Percentiles rank a stretch among this genome's conserved stretches.
Conservation (phyloP, 1,284 basidiomycete genomes). For the Moesziomyces antarcticus region DNA sequence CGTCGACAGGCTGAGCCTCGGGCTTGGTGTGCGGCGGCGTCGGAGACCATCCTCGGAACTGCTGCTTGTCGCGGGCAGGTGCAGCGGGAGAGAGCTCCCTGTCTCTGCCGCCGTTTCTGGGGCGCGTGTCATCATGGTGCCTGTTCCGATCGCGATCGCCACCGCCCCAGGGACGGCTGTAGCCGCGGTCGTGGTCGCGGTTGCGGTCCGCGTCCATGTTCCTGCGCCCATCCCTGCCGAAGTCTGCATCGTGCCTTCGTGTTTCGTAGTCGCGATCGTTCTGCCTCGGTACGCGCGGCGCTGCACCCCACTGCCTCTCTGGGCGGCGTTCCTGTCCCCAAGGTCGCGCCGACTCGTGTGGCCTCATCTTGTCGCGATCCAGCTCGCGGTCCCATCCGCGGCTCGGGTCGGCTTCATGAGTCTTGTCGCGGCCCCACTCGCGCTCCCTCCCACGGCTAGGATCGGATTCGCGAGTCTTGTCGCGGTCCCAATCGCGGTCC, state of each 20-base stretch:
- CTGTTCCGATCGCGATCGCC: neutral
- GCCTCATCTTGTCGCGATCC: neutral
- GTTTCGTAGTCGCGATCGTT: conserved; percentile 3
- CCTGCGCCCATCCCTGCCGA: conserved; percentile 3
- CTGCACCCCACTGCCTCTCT: neutral
- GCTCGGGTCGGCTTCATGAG: too few species aligned
- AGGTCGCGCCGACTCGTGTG: neutral
- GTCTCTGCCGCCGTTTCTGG: conserved; percentile 18
- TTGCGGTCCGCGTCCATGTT: conserved; percentile 2
- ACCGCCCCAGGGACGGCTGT: neutral
- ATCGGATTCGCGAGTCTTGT: neutral
- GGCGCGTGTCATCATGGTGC: neutral
- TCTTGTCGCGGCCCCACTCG: too few species aligned
- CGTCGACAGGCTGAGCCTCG: neutral
- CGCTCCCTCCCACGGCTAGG: too few species aligned
- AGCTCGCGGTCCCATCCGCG: too few species aligned
- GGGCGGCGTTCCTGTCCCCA: neutral
- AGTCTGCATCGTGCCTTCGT: neutral
- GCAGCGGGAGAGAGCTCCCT: conserved; percentile 11
- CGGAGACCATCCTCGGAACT: conserved; percentile 21
- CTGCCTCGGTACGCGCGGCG: neutral
- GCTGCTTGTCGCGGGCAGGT: neutral
- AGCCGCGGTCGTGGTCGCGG: conserved; percentile 5
- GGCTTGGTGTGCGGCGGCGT: conserved; percentile 22
- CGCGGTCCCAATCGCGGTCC: neutral